Base-by-base conservation (phyloP, 306 rosid genomes). In the Acacia melanoxylon region DNA sequence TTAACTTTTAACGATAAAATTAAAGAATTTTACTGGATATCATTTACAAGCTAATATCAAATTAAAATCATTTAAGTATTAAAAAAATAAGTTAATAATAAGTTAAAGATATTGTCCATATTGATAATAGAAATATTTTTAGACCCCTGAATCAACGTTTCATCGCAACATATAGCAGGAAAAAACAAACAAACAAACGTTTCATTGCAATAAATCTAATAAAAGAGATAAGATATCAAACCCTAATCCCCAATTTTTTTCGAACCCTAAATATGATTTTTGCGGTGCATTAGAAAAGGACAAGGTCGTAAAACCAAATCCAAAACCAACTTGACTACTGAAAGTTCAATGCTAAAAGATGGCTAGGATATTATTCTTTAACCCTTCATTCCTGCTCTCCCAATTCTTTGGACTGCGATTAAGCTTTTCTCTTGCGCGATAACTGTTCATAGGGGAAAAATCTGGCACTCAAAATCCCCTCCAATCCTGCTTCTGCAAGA, bases 401-500 rank as follows among this genome's bases (percentile, higher is more conserved):
- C 15, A 29, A 44, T 52, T 20, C 59, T 33, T 44, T 17, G 40
- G 45, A 77, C 35, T 68, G 70, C 61, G 22, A 76, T 72, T 42
- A 63, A 65, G 49, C 29, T 66, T 59, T 72, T 81, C 61, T 27
- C 1, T 56, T 37, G 8, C 13, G 52, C 12, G 37, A 15, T 63
- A 63, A 10, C 62, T 8, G 67, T 81, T 81, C 56, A 84, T 86
- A 88, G 85, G 15, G 62, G 63, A 25, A 22, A 25, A 69, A 11
- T 15, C 79, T 5, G 42, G 25, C 13, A 51, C 42, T 65, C 85
- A 14, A 46, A 71, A 46, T n/a, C 59, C 42, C 35, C 20, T 8
- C 19, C 79, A 27, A 74, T 27, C 67, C 85, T 77, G 5, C 52
- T 67, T 62, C 86, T 77, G 3, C 52, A 70, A 84, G 16, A 35